Evolutionary conservation across 1,139 yeast species (phyloP).

Genomic region (Yamadazyma atmosphaerica): DNA sequence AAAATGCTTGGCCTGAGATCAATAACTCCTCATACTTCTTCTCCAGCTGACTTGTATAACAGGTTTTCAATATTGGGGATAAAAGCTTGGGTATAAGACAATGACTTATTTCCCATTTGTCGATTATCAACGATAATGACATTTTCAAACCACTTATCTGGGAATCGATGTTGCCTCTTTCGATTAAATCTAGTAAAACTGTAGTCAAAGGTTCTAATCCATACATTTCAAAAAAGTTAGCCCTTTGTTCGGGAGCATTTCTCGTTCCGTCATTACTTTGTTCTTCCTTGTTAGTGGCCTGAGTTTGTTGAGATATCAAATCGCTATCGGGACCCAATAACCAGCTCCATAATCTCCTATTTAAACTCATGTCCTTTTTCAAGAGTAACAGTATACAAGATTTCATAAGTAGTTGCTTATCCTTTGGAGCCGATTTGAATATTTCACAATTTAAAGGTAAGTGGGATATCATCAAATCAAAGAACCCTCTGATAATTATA

Average conservation of each 20-base stretch:
- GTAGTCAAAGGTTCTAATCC: slow-evolving; percentile 52
- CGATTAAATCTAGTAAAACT: slow-evolving; percentile 54
- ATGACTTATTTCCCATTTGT: slow-evolving; percentile 91
- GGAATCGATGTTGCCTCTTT: slow-evolving; percentile 23
- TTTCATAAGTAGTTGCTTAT: slow-evolving; percentile 57
- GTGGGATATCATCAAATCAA: slow-evolving; percentile 73
- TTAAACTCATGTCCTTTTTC: slow-evolving; percentile 88
- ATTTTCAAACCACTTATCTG: slow-evolving; percentile 59
- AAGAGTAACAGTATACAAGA: slow-evolving; percentile 69
- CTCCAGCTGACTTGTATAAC: slow-evolving; percentile 18
- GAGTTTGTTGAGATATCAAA: slow-evolving; percentile 4
- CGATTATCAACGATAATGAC: slow-evolving; percentile 68
- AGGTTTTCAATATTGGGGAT: slow-evolving; percentile 54
- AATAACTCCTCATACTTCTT: slow-evolving; percentile 42
- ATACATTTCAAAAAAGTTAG: slow-evolving; percentile 55
- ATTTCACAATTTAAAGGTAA: slow-evolving; percentile 65
- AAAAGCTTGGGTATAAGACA: slow-evolving; percentile 69
- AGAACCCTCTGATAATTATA: slow-evolving; percentile 83
- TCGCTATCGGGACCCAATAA: slow-evolving; percentile 68
- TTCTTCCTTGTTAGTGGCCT: neutral
- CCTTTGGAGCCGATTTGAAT: slow-evolving; percentile 52
- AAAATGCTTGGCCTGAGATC: slow-evolving; percentile 62
- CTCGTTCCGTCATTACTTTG: neutral
- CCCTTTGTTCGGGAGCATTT: slow-evolving; percentile 16
- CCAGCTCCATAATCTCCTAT: slow-evolving; percentile 92